Evolutionary conservation across 2,329 filamentous ascomycete species (phyloP).

Genomic region (Xylaria sp.): DNA sequence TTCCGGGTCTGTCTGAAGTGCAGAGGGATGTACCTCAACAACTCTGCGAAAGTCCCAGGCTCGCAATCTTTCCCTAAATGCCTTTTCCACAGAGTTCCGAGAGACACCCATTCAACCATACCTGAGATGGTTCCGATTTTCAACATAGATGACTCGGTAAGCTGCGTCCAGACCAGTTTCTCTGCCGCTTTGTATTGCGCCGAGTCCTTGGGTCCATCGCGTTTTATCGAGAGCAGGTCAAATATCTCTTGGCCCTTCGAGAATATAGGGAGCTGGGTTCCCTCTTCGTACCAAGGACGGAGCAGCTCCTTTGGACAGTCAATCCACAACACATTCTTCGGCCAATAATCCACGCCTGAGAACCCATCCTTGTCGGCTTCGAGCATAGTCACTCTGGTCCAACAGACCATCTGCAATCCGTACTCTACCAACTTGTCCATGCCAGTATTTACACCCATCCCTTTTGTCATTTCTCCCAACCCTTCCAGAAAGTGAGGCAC

Average conservation of each 20-base stretch:
- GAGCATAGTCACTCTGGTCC: slow-evolving; percentile 46
- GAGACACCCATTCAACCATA: slow-evolving; percentile 29
- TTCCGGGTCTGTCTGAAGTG: slow-evolving; percentile 36
- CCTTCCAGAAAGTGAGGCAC: slow-evolving; percentile 44
- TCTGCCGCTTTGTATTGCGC: slow-evolving; percentile 31
- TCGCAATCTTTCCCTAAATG: slow-evolving; percentile 32
- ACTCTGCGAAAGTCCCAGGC: slow-evolving; percentile 39
- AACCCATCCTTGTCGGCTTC: slow-evolving; percentile 44
- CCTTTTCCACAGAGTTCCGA: slow-evolving; percentile 34
- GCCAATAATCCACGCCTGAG: slow-evolving; percentile 41
- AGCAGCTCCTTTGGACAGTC: slow-evolving; percentile 33
- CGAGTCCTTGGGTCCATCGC: slow-evolving; percentile 36
- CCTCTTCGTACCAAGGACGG: slow-evolving; percentile 1
- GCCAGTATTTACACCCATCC: slow-evolving; percentile 47
- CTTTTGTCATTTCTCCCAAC: slow-evolving; percentile 35
- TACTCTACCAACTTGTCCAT: slow-evolving; percentile 51
- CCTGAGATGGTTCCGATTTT: slow-evolving; percentile 37
- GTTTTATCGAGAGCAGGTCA: slow-evolving; percentile 38
- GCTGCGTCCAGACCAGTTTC: slow-evolving; percentile 29
- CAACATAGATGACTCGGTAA: slow-evolving; percentile 34
- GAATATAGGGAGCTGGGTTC: background rate
- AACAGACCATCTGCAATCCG: slow-evolving; percentile 53
- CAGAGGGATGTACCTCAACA: slow-evolving; percentile 31
- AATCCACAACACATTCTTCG: slow-evolving; percentile 31
- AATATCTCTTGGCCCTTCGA: slow-evolving; percentile 38